Evolutionary conservation across 2,329 filamentous ascomycete genomes (phyloP).

Genomic region (Aschersonia sp.): DNA sequence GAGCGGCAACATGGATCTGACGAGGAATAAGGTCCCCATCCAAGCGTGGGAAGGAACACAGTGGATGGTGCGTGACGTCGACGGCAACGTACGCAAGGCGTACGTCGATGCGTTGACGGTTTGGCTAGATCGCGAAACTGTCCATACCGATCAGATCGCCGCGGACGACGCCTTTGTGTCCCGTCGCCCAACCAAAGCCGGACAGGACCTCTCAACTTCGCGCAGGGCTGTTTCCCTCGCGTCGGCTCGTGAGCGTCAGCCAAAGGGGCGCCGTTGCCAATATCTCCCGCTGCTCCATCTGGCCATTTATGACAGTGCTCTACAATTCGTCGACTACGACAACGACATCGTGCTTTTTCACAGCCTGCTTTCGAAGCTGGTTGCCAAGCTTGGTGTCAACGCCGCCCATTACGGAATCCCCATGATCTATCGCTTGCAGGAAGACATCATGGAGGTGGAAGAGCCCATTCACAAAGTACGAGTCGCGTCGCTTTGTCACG

Average conservation of each 20-base stretch:
- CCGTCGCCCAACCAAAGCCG: slow-evolving; percentile 27
- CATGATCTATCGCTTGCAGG: slow-evolving; percentile 80
- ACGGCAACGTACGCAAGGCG: slow-evolving; percentile 64
- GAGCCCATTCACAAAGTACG: slow-evolving; percentile 59
- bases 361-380: slow-evolving; percentile 58
- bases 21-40: slow-evolving; percentile 60
- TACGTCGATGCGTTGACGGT: slow-evolving; percentile 73
- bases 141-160: slow-evolving; percentile 46
- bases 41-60: slow-evolving; percentile 94
- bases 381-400: slow-evolving; percentile 68
- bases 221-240: slow-evolving; percentile 56
- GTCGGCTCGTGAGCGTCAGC: slow-evolving; percentile 43
- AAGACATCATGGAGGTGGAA: slow-evolving; percentile 58
- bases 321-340: slow-evolving; percentile 58
- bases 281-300: slow-evolving; percentile 76
- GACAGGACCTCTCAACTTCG: slow-evolving; percentile 27
- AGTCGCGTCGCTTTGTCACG: slow-evolving; percentile 71
- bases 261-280: slow-evolving; percentile 38
- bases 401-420: slow-evolving; percentile 64
- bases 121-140: slow-evolving; percentile 76
- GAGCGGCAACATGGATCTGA: slow-evolving; percentile 45
- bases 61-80: slow-evolving; percentile 72
- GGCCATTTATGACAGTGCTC: slow-evolving; percentile 74
- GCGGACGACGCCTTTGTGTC: slow-evolving; percentile 37
- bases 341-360: slow-evolving; percentile 66